Evolutionary conservation across 2,329 filamentous ascomycete genomes (phyloP).

Genomic region (Colletotrichum sansevieriae): DNA sequence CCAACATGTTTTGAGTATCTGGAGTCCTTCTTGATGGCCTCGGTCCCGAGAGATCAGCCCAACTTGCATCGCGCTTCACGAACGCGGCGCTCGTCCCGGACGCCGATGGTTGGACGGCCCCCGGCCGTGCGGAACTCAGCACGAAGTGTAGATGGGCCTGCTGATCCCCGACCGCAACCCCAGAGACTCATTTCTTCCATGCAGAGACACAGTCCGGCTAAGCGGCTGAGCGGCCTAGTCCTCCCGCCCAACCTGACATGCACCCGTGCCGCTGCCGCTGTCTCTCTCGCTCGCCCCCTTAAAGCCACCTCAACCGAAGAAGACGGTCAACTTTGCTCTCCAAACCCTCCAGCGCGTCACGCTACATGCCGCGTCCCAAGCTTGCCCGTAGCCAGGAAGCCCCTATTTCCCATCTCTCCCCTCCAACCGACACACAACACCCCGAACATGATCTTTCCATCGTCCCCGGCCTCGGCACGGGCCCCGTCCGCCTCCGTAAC

Average conservation of each 20-base stretch:
- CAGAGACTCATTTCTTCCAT: not conserved
- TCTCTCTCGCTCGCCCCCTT: conserved; percentile 1
- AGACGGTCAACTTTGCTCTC: not conserved
- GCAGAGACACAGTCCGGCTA: not conserved
- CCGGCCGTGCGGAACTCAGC: conserved; percentile 9
- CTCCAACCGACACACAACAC: conserved; percentile 90
- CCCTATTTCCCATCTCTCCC: conserved; percentile 88
- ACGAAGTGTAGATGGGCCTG: not conserved
- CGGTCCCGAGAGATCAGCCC: not conserved
- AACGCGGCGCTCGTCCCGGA: conserved; percentile 5
- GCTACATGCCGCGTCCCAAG: conserved; percentile 66
- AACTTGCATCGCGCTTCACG: not conserved
- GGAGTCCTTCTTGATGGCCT: conserved; percentile 2
- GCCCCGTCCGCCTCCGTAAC: conserved; percentile 58
- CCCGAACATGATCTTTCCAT: conserved; percentile 77
- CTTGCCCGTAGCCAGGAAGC: conserved; percentile 89
- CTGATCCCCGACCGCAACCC: not conserved
- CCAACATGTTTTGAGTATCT: not conserved
- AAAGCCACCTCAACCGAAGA: conserved; percentile 3
- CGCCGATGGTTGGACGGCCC: conserved; percentile 1
- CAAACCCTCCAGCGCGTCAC: conserved; percentile 16
- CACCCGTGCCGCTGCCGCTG: conserved; percentile 2
- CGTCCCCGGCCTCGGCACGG: conserved; percentile 66
- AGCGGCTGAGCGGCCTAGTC: conserved; percentile 3
- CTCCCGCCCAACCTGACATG: conserved; percentile 1